These are phyloP conservation scores for Lodderomyces metapsilosis DNA, from an alignment of 1,139 yeast genomes.

Conservation along the genomic window DNA sequence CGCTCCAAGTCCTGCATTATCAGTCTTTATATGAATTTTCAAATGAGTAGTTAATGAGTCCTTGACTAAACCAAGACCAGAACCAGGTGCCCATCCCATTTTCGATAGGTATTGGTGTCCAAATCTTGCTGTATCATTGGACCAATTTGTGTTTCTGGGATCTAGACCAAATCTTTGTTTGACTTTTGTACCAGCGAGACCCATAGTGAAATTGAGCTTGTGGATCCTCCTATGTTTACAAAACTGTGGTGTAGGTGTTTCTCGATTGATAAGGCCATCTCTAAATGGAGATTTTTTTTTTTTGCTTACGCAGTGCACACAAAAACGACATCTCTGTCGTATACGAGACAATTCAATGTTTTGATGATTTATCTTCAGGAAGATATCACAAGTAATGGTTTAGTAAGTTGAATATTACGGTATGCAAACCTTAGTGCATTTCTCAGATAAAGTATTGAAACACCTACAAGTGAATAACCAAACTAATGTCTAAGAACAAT, in stretches of 20 bases:
- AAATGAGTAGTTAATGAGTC: conserved; percentile 75
- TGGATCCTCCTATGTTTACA: no score
- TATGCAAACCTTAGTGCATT: no score
- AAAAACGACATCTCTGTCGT: conserved; percentile 1
- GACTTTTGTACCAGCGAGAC: conserved; percentile 80
- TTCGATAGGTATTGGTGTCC: conserved; percentile 83
- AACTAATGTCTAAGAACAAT: no score
- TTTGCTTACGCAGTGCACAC: no score
- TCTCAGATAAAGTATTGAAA: no score
- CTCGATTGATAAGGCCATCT: no score
- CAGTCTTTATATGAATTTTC: conserved; percentile 77
- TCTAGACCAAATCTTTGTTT: conserved; percentile 88
- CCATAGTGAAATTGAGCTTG: conserved; percentile 47
- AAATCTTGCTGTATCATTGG: conserved; percentile 78
- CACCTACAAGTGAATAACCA: no score
- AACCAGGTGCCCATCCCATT: conserved; percentile 91
- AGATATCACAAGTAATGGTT: no score
- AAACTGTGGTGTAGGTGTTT: background rate
- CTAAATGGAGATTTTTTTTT: no score
- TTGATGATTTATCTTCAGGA: no score
- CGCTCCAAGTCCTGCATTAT: conserved; percentile 86
- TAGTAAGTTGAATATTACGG: no score
- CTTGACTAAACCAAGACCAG: conserved; percentile 74
- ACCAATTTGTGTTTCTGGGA: conserved; percentile 95
- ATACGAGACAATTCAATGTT: no score